phyloP scores from a whole-genome alignment of 345 rosid species.

The Balakata baccata region DNA sequence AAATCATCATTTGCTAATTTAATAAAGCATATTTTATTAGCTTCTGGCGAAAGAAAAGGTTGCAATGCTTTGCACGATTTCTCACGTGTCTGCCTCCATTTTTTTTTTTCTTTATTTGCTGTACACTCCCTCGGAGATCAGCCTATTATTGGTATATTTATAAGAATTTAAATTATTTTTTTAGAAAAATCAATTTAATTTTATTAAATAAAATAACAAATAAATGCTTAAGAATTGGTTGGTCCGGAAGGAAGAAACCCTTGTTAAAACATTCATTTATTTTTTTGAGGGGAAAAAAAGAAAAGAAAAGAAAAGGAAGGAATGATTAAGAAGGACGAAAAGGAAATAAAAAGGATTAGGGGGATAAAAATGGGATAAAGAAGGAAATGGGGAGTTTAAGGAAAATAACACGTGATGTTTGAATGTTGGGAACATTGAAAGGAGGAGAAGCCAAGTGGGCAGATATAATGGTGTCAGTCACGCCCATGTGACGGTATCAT shows the following conservation, averaged over 20 bases:
- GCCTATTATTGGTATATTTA: no score
- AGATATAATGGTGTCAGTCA: constrained; percentile 67
- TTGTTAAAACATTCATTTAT: no score
- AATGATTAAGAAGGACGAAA: not conserved
- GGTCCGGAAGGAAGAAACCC: no score
- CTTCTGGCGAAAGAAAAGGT: constrained; percentile 44
- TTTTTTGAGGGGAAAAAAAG: no score
- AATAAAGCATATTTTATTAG: constrained; percentile 19
- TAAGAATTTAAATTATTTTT: no score
- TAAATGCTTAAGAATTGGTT: no score
- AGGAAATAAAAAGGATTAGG: not conserved
- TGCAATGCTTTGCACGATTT: constrained; percentile 22
- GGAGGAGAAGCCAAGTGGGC: constrained; percentile 68
- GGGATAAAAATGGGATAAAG: constrained; percentile 9
- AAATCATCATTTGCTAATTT: not conserved
- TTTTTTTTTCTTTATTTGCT: not conserved
- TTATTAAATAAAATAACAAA: no score
- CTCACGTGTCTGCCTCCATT: constrained; percentile 17
- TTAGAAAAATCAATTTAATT: no score
- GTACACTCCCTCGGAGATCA: not conserved
- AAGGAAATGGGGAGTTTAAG: not conserved
- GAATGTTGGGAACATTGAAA: constrained; percentile 69
- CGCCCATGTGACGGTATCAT: constrained; percentile 50
- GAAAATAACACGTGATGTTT: constrained; percentile 50
- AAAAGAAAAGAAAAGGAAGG: not conserved